These are phyloP conservation scores for Candida michaelii DNA, from an alignment of 805 yeast genomes.

Conservation along the genomic window DNA sequence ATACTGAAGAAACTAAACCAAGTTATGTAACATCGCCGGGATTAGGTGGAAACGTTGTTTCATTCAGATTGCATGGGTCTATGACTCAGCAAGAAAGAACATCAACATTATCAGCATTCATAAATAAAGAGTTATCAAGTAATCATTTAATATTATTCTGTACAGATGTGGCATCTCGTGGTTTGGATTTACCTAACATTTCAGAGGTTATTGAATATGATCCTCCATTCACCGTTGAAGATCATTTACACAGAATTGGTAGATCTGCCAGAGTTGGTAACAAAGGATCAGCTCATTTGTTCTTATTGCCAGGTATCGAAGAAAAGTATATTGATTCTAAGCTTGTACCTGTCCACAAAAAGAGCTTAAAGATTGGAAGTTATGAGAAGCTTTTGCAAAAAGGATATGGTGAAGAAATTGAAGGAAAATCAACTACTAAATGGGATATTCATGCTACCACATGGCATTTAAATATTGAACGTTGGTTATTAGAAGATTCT, in stretches of 20 bases:
- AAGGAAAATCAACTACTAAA: constrained; percentile 36
- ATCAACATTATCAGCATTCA: constrained; percentile 66
- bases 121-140: constrained; percentile 26
- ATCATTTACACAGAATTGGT: constrained; percentile 95
- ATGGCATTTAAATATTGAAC: constrained; percentile 88
- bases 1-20: constrained; percentile 20
- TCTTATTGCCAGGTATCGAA: constrained; percentile 85
- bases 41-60: constrained; percentile 43
- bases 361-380: constrained; percentile 34
- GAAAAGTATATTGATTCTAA: constrained; percentile 73
- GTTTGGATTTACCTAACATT: constrained; percentile 86
- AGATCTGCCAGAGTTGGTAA: constrained; percentile 98
- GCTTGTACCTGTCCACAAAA: constrained; percentile 38
- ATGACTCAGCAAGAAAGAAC: constrained; percentile 82
- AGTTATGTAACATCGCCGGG: constrained; percentile 56
- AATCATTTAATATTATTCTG: constrained; percentile 75
- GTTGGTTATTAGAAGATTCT: constrained; percentile 77
- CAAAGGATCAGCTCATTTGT: constrained; percentile 72
- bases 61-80: constrained; percentile 85
- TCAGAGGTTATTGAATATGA: constrained; percentile 88
- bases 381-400: constrained; percentile 33
- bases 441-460: constrained; percentile 98
- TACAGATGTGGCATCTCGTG: constrained; percentile 98
- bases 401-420: constrained; percentile 38
- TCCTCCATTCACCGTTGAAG: constrained; percentile 92